Conservation (phyloP, 192 early-diverging fungal genomes). For the Umbelopsis ramanniana region DNA sequence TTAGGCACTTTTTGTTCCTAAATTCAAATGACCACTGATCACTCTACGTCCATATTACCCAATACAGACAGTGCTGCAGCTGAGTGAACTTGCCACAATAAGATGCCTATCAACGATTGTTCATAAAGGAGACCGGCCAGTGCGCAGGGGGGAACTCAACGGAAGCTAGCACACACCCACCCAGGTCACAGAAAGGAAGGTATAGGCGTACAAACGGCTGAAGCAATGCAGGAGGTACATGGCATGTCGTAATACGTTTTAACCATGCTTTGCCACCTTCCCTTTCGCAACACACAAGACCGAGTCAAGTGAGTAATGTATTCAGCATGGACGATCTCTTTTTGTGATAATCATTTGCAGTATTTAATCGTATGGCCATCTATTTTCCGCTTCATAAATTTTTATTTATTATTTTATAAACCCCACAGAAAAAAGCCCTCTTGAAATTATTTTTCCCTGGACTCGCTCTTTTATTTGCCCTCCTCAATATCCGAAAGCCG, state of each 20-base stretch:
- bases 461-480: neutral
- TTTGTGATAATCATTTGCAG: neutral
- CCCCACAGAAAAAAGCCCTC: neutral
- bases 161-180: too few relatives aligned
- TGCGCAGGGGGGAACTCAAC: neutral
- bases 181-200: too few relatives aligned
- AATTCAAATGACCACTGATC: conserved; percentile 16
- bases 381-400: conserved; percentile 9
- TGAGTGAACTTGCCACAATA: conserved; percentile 15
- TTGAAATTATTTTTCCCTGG: neutral
- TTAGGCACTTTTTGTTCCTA: neutral
- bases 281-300: conserved; percentile 19
- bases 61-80: conserved; percentile 1
- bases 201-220: neutral
- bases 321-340: conserved; percentile 15
- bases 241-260: conserved; percentile 4
- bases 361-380: neutral
- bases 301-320: conserved; percentile 20
- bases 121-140: neutral
- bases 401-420: neutral
- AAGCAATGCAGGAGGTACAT: conserved; percentile 20
- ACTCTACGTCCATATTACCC: conserved; percentile 4
- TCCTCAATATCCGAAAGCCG: neutral
- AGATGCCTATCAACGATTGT: neutral
- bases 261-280: conserved; percentile 22